Percentiles rank a stretch among this genome's conserved stretches.
Conservation (phyloP, 768 basidiomycete species). For the Cystofilobasidium bisporidii region DNA sequence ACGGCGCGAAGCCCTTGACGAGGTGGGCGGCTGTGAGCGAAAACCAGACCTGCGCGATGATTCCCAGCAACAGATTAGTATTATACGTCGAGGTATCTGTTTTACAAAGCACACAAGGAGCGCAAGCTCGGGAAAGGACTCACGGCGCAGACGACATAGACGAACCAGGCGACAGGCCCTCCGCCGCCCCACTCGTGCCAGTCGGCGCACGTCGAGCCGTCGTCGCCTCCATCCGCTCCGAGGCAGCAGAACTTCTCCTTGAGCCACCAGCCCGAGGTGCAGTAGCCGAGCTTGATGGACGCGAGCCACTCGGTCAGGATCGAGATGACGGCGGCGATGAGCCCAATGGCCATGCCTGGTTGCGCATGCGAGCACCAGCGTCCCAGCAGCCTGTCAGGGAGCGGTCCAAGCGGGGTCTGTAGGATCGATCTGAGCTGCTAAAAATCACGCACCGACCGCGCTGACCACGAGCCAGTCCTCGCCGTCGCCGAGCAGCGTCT, state of each 20-base stretch:
- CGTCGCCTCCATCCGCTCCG: slow-evolving; percentile 71
- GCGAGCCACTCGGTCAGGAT: slow-evolving; percentile 96
- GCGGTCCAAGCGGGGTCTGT: neutral
- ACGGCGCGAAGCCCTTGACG: slow-evolving; percentile 77
- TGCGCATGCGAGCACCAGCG: neutral
- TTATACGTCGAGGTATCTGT: no score
- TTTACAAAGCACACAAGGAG: no score
- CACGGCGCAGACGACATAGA: slow-evolving; percentile 84
- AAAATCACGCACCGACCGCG: slow-evolving; percentile 62
- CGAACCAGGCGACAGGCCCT: slow-evolving; percentile 65
- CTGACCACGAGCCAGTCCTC: slow-evolving; percentile 90
- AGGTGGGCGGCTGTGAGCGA: slow-evolving; percentile 80
- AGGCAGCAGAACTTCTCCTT: slow-evolving; percentile 98
- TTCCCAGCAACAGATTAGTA: no score
- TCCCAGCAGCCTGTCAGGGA: neutral
- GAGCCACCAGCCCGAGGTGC: slow-evolving; percentile 83
- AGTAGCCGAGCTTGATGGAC: slow-evolving; percentile 96
- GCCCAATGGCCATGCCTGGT: slow-evolving; percentile 76
- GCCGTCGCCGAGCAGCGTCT: slow-evolving; percentile 55
- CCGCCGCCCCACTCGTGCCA: slow-evolving; percentile 81
- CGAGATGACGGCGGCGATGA: slow-evolving; percentile 89
- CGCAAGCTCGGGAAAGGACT: no score
- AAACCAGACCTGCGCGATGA: slow-evolving; percentile 54
- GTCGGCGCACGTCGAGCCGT: slow-evolving; percentile 69
- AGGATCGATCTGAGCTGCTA: neutral